These are phyloP conservation scores for Emericellopsis terricola DNA, from an alignment of 495 filamentous ascomycete genomes.

Conservation along the genomic window DNA sequence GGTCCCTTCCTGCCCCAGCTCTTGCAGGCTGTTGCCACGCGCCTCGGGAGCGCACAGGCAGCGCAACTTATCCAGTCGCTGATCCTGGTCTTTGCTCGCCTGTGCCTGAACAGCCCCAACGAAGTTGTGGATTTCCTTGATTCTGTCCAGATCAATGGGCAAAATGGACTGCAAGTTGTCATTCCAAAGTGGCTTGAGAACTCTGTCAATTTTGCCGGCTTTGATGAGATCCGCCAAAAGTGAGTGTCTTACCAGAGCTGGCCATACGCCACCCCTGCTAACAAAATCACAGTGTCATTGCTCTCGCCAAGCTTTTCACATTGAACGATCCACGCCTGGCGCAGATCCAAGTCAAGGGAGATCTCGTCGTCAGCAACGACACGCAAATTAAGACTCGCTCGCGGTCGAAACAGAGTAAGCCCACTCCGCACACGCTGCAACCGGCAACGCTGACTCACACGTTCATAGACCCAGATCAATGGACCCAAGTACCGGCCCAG, in stretches of 20 bases:
- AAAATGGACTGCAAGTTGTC: conserved; percentile 72
- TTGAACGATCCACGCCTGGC: conserved; percentile 67
- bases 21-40: conserved; percentile 76
- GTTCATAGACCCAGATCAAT: conserved; percentile 60
- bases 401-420: conserved; percentile 49
- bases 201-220: conserved; percentile 87
- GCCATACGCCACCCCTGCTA: conserved; percentile 10
- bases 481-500: conserved; percentile 69
- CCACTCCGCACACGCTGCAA: not conserved
- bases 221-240: conserved; percentile 94
- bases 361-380: conserved; percentile 65
- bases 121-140: conserved; percentile 87
- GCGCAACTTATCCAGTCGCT: conserved; percentile 77
- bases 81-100: conserved; percentile 84
- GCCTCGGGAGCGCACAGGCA: conserved; percentile 60
- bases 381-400: conserved; percentile 79
- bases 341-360: conserved; percentile 73
- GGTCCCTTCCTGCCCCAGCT: conserved; percentile 81
- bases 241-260: conserved; percentile 18
- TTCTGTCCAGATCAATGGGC: conserved; percentile 54
- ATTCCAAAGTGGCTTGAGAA: conserved; percentile 93
- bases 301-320: conserved; percentile 72
- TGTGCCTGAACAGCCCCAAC: conserved; percentile 64
- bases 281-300: conserved; percentile 49
- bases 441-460: not conserved